Percentiles rank a stretch among this genome's conserved stretches.
These are phyloP conservation scores for Xylaria castorea DNA, from an alignment of 495 filamentous ascomycete species.

Conservation along the genomic window DNA sequence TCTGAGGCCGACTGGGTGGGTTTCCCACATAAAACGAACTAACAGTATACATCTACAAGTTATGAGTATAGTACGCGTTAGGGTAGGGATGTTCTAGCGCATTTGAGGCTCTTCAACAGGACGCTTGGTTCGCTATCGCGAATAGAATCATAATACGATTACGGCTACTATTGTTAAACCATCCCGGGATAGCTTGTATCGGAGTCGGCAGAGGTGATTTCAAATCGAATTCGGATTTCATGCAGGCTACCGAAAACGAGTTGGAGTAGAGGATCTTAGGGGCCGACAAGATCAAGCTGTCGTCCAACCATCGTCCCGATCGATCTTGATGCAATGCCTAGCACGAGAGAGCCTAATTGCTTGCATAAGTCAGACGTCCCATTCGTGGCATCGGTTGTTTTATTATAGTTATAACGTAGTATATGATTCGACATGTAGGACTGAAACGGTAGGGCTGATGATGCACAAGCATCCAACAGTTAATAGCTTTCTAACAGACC, in stretches of 20 bases:
- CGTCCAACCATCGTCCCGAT: slow-evolving; percentile 4
- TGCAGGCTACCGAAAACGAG: neutral
- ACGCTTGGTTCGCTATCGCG: neutral
- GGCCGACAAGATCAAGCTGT: neutral
- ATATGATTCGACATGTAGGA: neutral
- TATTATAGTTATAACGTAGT: neutral
- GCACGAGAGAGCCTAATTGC: neutral
- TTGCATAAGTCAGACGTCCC: neutral
- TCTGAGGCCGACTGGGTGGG: neutral
- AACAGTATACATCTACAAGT: neutral
- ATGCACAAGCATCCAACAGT: neutral
- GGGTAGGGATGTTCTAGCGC: neutral
- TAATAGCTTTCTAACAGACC: neutral
- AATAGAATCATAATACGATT: neutral
- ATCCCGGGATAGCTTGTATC: neutral
- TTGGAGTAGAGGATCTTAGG: slow-evolving; percentile 2
- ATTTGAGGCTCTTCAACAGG: neutral
- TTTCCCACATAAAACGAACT: neutral
- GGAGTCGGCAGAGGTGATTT: slow-evolving; percentile 8
- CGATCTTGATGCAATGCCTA: slow-evolving; percentile 10
- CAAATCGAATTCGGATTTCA: neutral
- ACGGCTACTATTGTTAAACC: neutral
- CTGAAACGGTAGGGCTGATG: slow-evolving; percentile 18
- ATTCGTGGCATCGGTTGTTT: neutral
- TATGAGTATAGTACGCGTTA: neutral